Evolutionary conservation across 805 yeast genomes (phyloP), one percentile per base, ranked within the genome.

Genomic region (Ogataea paraovalis): DNA sequence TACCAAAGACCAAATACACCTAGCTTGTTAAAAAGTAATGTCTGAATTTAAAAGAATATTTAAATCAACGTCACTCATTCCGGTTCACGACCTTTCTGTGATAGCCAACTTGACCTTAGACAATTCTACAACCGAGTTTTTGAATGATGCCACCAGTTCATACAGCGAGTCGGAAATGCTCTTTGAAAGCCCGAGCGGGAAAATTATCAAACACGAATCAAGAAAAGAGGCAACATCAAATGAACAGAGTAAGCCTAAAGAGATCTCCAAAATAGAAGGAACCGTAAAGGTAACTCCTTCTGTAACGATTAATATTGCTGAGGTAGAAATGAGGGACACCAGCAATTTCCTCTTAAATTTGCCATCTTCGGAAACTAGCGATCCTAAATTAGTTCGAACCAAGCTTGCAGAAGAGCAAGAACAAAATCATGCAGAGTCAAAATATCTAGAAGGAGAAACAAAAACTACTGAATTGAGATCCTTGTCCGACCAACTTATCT

Each of bases 131-230:
- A 46, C 46, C 9, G 56, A 55, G 4, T 36, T 51, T 10, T n/a
- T 49, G 13, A 49, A 40, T 34, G 44, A 49, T 48, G 45, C 43
- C 7, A 44, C 49, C 6, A 51, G 57, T 44, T 51, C 55, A 5
- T 49, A 49, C 36, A 53, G 47, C 39, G 60, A 52, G 34, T 48
- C 58, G 3, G 56, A 54, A 18, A 23, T 49, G 42, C 10, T 49
- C 12, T 53, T 50, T 18, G 57, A 54, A 28, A 54, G 58, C 27
- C 60, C 56, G 13, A 37, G 25, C 19, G 28, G 50, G 12, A 12
- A 12, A 32, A 32, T 32, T 3, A 54, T n/a, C n/a, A n/a, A n/a
- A n/a, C n/a, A n/a, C n/a, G n/a, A n/a, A n/a, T n/a, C 47, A 12
- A 50, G 43, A 12, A 52, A 50, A 6, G 37, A n/a, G 20, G 18